Base-by-base conservation (phyloP, 2,329 filamentous ascomycete species). In the Aspergillus hiratsukae region DNA sequence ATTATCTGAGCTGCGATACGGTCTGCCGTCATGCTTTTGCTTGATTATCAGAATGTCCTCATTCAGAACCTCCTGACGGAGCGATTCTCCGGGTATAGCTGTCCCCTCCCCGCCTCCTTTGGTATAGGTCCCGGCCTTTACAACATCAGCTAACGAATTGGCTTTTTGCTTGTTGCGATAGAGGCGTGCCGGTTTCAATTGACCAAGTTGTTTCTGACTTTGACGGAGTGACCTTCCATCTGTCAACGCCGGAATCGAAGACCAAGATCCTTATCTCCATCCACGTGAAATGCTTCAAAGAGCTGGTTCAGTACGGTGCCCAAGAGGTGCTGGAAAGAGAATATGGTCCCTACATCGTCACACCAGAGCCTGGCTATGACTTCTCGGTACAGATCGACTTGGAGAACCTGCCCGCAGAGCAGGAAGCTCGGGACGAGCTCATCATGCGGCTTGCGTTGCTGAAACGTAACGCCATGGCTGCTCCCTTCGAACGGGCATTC, bases 171-270 rank as follows among this genome's bases (percentile, higher is more conserved):
- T 29, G 40, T 51, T 53, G 61, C 55, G 59, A 62, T 70, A 97
- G 93, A 77, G 89, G 89, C 74, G 80, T 90, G 65, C 91, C 91
- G 57, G 84, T 86, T 58, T 91, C 90, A 66, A 96, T 99, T 75
- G 95, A 99, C 78, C 94, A 99, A 80, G 91, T 96, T 61, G 91
- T 97, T 61, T 97, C 93, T 73, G 94, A 99, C 78, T 99, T 99
- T 72, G 95, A 99, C 78, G 93, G 93, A 72, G 94, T 97, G 67
- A 96, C 90, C 65, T 99, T 97, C 78, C 94, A 99, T 77, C 92
- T 99, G 71, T 97, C 93, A 40, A 99, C 94, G 1, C 94, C 93
- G 57, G 91, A 96, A 75, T 81, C 86, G 60, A 97, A 97, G 82
- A 87, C 90, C 51, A 91, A 95, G 78, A 97, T 99, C 64, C 83